Conservation (phyloP, 2,329 filamentous ascomycete genomes). For the Penicillium sp. region DNA sequence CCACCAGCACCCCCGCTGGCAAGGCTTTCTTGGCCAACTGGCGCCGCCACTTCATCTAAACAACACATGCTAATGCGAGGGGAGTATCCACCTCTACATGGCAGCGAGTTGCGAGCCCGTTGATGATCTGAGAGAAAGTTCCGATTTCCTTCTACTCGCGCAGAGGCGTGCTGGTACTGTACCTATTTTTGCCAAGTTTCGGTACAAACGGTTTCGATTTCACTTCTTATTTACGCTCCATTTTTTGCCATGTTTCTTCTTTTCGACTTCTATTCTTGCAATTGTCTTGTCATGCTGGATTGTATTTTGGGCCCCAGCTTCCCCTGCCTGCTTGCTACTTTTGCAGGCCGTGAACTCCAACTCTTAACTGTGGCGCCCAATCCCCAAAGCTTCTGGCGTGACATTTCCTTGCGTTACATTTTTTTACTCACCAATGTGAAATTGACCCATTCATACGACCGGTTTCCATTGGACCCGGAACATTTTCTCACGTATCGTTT, state of each 20-base stretch:
- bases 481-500: conserved; percentile 10
- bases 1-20: conserved; percentile 29
- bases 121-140: conserved; percentile 15
- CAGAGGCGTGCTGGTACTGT: conserved; percentile 28
- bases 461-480: conserved; percentile 6
- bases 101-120: conserved; percentile 9
- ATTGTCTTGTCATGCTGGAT: conserved; percentile 2
- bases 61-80: conserved; percentile 5
- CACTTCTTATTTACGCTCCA: conserved; percentile 17
- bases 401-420: conserved; percentile 7
- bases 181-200: conserved; percentile 21
- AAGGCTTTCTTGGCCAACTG: conserved; percentile 26
- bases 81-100: conserved; percentile 3
- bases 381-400: neutral
- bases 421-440: conserved; percentile 12
- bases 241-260: conserved; percentile 18
- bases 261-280: conserved; percentile 14
- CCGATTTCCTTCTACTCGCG: conserved; percentile 21
- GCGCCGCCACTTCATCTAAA: conserved; percentile 28
- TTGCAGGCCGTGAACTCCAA: neutral
- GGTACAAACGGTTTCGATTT: conserved; percentile 17
- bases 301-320: neutral
- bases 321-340: neutral
- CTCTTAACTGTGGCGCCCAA: neutral
- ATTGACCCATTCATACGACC: conserved; percentile 11